Evolutionary conservation across 345 rosid genomes (phyloP).

Genomic region (Jatropha curcas): DNA sequence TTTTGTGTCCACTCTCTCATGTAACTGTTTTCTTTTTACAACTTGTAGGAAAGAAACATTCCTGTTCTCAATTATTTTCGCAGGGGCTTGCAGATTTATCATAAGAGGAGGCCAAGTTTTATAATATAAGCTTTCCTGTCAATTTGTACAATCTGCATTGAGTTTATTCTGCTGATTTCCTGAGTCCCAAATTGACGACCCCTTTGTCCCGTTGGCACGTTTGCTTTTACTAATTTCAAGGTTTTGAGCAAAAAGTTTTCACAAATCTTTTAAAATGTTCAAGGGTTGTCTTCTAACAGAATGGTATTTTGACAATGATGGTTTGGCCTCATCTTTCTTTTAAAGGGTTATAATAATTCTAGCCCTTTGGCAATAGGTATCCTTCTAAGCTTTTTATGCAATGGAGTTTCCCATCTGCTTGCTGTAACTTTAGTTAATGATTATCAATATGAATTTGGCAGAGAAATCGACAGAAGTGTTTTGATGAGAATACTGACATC

Average conservation of each 20-base stretch:
- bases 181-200: background rate
- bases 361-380: background rate
- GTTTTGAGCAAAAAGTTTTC: conserved; percentile 87
- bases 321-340: conserved; percentile 68
- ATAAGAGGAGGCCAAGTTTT: conserved; percentile 86
- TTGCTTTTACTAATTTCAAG: conserved; percentile 34
- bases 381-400: background rate
- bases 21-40: conserved; percentile 2
- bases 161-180: conserved; percentile 4
- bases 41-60: conserved; percentile 62
- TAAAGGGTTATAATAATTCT: conserved; percentile 62
- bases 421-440: background rate
- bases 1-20: too few species aligned
- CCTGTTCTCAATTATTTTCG: conserved; percentile 84
- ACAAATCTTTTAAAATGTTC: conserved; percentile 63
- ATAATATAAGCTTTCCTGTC: background rate
- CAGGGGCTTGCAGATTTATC: conserved; percentile 96
- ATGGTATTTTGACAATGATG: conserved; percentile 68
- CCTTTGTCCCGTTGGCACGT: background rate
- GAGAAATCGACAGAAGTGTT: background rate
- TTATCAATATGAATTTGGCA: background rate
- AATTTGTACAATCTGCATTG: too few species aligned
- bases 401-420: background rate
- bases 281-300: conserved; percentile 76
- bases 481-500: background rate